These are phyloP conservation scores for Dendrobium huoshanense DNA, from an alignment of 106 monocot genomes.

Conservation along the genomic window DNA sequence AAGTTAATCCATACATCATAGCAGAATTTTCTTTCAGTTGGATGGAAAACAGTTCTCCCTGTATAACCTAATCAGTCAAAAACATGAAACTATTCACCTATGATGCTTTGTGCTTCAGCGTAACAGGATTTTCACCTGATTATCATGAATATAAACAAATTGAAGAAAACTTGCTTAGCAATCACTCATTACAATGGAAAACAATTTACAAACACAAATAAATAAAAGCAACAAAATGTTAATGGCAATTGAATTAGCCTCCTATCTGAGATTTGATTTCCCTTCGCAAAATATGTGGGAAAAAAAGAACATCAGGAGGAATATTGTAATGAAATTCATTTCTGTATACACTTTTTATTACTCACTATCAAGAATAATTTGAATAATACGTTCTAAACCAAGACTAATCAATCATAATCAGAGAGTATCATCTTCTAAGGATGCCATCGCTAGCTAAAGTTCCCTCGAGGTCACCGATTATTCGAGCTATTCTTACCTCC, in stretches of 20 bases:
- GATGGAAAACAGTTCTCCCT: too few relatives aligned
- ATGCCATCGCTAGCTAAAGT: constrained; percentile 69
- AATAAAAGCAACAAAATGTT: background rate
- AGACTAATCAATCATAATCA: background rate
- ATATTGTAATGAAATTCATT: background rate
- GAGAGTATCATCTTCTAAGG: background rate
- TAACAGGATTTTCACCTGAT: background rate
- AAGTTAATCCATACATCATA: too few relatives aligned
- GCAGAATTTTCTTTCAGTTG: too few relatives aligned
- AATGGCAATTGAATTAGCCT: background rate
- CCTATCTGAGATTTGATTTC: background rate
- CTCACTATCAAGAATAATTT: background rate
- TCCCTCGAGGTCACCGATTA: constrained; percentile 82
- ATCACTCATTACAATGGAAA: background rate
- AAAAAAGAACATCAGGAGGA: background rate
- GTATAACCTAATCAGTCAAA: too few relatives aligned
- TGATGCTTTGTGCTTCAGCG: background rate
- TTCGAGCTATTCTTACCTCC: constrained; percentile 64
- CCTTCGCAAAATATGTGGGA: background rate
- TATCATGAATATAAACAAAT: background rate
- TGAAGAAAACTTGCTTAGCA: background rate
- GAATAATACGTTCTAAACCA: background rate
- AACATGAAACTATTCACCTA: too few relatives aligned
- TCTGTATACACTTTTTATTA: background rate
- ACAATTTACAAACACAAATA: background rate